A percentile compares a stretch with the other conserved stretches of the same genome.
These are phyloP conservation scores for Rhytidiadelphus loreus DNA, from an alignment of 225 moss, liverwort and hornwort genomes.

Conservation along the genomic window DNA sequence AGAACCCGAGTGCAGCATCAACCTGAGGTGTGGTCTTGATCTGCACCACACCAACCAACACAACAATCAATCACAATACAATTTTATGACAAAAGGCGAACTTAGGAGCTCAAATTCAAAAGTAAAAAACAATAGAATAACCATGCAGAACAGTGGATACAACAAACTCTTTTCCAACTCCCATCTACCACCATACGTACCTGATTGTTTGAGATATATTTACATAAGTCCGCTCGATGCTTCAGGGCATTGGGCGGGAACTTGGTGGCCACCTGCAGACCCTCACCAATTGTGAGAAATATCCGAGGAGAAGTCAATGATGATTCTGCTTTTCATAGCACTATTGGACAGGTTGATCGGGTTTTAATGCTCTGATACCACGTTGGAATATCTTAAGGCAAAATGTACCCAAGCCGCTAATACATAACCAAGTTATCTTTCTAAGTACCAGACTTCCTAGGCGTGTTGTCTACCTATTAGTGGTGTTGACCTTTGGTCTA, in stretches of 20 bases:
- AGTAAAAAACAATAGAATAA: neutral
- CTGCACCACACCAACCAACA: constrained; percentile 11
- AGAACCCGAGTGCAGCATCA: constrained; percentile 67
- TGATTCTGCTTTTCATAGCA: neutral
- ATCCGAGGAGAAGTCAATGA: neutral
- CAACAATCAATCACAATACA: neutral
- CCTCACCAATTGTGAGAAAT: neutral
- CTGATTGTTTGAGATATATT: constrained; percentile 48
- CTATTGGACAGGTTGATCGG: neutral
- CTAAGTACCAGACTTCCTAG: neutral
- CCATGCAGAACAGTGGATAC: neutral
- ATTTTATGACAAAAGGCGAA: neutral
- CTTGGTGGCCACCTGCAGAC: constrained; percentile 78
- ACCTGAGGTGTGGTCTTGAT: constrained; percentile 75
- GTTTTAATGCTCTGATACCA: neutral
- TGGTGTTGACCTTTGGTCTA: neutral
- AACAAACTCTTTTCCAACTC: neutral
- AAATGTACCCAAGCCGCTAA: neutral
- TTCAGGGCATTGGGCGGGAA: constrained; percentile 75
- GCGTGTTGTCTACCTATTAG: neutral
- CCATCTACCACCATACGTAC: constrained; percentile 9
- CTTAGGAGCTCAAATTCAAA: neutral
- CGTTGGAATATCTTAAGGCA: neutral
- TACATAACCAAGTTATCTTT: neutral
- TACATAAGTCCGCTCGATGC: constrained; percentile 58